These are phyloP conservation scores for Adiantum capillusveneris DNA, from an alignment of 75 land plant species.

Conservation along the genomic window DNA sequence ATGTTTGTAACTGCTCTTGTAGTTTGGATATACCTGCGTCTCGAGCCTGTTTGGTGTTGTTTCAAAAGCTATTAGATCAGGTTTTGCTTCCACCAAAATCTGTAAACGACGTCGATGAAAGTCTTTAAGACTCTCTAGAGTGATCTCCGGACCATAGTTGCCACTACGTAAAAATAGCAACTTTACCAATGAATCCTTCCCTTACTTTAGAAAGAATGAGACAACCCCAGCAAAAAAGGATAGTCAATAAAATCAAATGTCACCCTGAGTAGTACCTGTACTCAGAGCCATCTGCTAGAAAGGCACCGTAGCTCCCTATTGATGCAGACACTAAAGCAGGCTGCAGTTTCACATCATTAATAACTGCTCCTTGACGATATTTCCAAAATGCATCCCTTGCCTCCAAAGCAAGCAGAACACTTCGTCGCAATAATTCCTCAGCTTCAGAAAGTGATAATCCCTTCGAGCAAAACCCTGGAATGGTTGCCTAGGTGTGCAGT, in stretches of 20 bases:
- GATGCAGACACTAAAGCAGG: slow-evolving; percentile 85
- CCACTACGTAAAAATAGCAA: too few species aligned
- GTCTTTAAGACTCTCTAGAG: slow-evolving; percentile 55
- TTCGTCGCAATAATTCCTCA: slow-evolving; percentile 55
- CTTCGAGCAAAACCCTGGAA: slow-evolving; percentile 77
- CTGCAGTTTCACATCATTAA: slow-evolving; percentile 14
- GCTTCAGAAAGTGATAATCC: slow-evolving; percentile 60
- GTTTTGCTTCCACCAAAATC: slow-evolving; percentile 66
- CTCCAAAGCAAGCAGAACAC: slow-evolving; percentile 80
- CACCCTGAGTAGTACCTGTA: slow-evolving; percentile 67
- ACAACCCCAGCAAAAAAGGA: too few species aligned
- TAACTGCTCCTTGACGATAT: slow-evolving; percentile 21
- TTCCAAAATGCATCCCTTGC: slow-evolving; percentile 69
- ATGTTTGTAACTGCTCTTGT: too few species aligned
- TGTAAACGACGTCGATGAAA: slow-evolving; percentile 85
- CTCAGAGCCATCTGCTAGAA: slow-evolving; percentile 97
- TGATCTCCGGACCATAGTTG: slow-evolving; percentile 61
- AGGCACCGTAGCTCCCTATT: slow-evolving; percentile 98
- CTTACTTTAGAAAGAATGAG: too few species aligned
- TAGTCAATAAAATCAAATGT: too few species aligned
- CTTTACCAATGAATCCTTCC: too few species aligned
- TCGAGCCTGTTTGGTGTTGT: slow-evolving; percentile 92
- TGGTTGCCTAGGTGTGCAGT: slow-evolving; percentile 85
- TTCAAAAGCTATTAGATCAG: slow-evolving; percentile 92
- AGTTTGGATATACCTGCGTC: slow-evolving; percentile 72